Percentiles rank a stretch among this genome's conserved stretches.
Evolutionary conservation across 208 protist genomes (phyloP).

Genomic region (Trichomonas tenax): DNA sequence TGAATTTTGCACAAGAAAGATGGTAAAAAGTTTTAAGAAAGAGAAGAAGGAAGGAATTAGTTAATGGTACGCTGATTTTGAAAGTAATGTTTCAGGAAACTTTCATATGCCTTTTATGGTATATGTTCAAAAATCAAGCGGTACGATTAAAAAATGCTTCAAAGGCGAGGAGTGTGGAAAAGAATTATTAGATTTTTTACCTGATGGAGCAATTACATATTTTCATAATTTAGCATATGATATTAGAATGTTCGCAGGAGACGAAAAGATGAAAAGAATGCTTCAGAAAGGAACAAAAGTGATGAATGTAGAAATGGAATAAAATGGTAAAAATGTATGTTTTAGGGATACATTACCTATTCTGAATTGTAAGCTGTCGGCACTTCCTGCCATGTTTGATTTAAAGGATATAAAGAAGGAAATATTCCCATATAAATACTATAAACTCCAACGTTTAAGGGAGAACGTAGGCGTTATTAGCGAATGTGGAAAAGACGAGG

Average conservation of each 20-base stretch:
- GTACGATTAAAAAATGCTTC: background rate
- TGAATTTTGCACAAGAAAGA: no score
- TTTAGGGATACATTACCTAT: background rate
- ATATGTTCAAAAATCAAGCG: background rate
- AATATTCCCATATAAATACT: background rate
- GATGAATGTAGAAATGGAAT: no score
- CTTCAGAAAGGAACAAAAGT: background rate
- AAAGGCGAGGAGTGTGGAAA: background rate
- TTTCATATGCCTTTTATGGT: background rate
- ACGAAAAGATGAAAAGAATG: background rate
- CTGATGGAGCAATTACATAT: background rate
- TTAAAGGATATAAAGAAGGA: background rate
- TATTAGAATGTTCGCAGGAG: background rate
- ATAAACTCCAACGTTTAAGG: background rate
- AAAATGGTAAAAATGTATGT: no score
- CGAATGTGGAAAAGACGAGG: background rate
- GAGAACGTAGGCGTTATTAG: background rate
- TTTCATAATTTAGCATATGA: slow-evolving; percentile 11
- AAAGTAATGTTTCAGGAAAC: background rate
- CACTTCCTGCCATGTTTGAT: background rate
- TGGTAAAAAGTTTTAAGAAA: no score
- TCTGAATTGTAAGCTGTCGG: background rate
- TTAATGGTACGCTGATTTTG: background rate
- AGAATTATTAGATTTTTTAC: background rate
- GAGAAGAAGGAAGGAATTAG: background rate